Evolutionary conservation across 2,329 filamentous ascomycete species (phyloP), one percentile per base, ranked within the genome.

Genomic region (Dothideomycetidae sp.): DNA sequence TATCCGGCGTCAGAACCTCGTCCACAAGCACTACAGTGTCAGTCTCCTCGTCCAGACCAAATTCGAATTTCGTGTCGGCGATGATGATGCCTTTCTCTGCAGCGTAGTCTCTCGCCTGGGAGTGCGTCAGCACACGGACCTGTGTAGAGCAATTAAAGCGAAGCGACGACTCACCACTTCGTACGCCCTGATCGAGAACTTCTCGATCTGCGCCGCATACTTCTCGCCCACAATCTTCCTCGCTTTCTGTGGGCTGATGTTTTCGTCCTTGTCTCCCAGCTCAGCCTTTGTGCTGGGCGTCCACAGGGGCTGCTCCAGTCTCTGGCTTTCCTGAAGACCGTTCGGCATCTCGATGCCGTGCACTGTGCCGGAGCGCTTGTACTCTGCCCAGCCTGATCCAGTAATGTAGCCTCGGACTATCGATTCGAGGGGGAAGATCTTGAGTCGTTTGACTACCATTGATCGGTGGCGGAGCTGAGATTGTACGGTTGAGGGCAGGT

Each of bases 351-450:
- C 53, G 47, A 86, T 77, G 14, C 83, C 82, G 59, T 93, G 82
- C 11, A 93, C 79, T 1, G 83, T 92, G 36, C 81, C 80, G 13
- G 61, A 67, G 46, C 70, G 67, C 53, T 73, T 63, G 63, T 90
- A 82, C 62, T 93, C 84, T 28, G 68, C 68, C 79, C 82, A 93
- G 0, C 81, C 84, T 31, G 75, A 81, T 30, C 85, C 85, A 4
- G 85, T 85, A 54, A 93, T 75, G 63, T 93, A 93, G 47, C 85
- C 85, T 41, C 84, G 75, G n/a, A 92, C 81, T 44, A 88, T 88
- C 30, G 76, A 80, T 60, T 88, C 81, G 44, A 92, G 67, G 15
- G 81, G 81, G 42, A 92, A 73, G 45, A 90, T 73, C 49, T 76
- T 71, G 41, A 84, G 67, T 46, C 73, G 74, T 44, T 76, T 73